phyloP scores from a whole-genome alignment of 208 protist genomes.

The Vickermania ingenoplastis region DNA sequence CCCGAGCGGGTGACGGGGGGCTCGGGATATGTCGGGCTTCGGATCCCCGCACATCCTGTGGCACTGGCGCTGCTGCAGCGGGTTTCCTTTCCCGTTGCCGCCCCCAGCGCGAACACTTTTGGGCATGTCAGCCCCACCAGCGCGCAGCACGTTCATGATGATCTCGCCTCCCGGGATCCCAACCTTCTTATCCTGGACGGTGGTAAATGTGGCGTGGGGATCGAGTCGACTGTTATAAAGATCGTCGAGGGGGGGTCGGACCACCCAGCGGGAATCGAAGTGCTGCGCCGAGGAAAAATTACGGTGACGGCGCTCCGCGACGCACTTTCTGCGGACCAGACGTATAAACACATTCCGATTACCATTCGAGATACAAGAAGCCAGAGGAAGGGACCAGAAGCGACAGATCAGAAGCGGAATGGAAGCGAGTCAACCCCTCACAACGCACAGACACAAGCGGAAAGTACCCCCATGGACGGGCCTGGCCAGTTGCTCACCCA shows the following conservation, averaged over 20 bases:
- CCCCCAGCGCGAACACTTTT: slow-evolving; percentile 90
- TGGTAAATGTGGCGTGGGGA: slow-evolving; percentile 79
- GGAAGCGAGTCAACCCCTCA: background rate
- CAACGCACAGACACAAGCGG: background rate
- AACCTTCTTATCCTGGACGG: slow-evolving; percentile 81
- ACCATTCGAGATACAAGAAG: slow-evolving; percentile 56
- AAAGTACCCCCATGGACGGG: slow-evolving; percentile 59
- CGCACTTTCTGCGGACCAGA: slow-evolving; percentile 28
- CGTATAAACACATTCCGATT: slow-evolving; percentile 1
- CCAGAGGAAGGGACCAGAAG: slow-evolving; percentile 32
- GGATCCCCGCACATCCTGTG: slow-evolving; percentile 69
- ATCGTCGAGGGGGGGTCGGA: slow-evolving; percentile 25
- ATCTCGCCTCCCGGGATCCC: slow-evolving; percentile 73
- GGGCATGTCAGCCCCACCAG: slow-evolving; percentile 89
- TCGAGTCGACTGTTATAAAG: slow-evolving; percentile 91
- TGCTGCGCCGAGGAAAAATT: slow-evolving; percentile 75
- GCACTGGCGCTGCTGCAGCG: slow-evolving; percentile 55
- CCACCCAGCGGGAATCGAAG: slow-evolving; percentile 18
- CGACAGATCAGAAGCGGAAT: slow-evolving; percentile 5
- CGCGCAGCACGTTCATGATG: slow-evolving; percentile 83
- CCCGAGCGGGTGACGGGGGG: slow-evolving; percentile 76
- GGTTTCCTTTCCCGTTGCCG: slow-evolving; percentile 76
- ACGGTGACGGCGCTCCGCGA: slow-evolving; percentile 56
- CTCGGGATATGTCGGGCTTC: slow-evolving; percentile 81
- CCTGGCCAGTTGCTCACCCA: slow-evolving; percentile 90